Base-by-base conservation (phyloP, 176 grass and related monocot species). In the Ensete glaucum region DNA sequence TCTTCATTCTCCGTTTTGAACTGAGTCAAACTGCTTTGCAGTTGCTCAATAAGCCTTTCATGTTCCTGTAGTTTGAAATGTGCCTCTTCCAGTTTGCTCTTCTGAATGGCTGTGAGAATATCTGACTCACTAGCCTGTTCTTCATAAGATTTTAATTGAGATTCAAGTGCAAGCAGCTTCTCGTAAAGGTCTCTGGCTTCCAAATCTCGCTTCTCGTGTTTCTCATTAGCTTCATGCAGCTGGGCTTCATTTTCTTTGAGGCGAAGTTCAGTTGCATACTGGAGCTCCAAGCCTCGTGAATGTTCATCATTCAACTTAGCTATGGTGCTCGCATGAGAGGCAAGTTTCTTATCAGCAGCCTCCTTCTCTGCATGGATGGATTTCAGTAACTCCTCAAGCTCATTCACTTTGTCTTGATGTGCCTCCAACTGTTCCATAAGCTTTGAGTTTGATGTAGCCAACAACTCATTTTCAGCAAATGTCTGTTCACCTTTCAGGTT, bases 151-250 rank as follows among this genome's bases (percentile, higher is more conserved):
- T 83, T 89, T 27, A 90, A 75, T 74, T 93, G 86, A 75, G 86
- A 84, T 84, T 93, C 90, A 11, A 93, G 85, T 58, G 79, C 79
- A 79, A 90, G 83, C 52, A 93, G 43, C 77, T 87, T 96, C 81
- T 96, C 83, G 88, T 77, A 81, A 74, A 91, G 79, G 13, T 88
- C 82, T 84, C 82, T 91, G 22, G 85, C 77, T 86, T 91, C 92
- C 76, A 79, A 64, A 79, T 96, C 92, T 87, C 83, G 91, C 71
- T 64, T 34, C 26, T 74, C 60, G 69, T 81, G 50, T 9, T 68
- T 54, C 72, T 83, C 70, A 55, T 68, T 26, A 89, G 72, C 70
- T 83, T 83, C 78, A 72, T 15, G 43, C 52, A 89, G 63, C 49
- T 72, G 63, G 66, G 8, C 77, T 79, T 86, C 81, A 62, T 78